Evolutionary conservation across 2,329 filamentous ascomycete genomes (phyloP), one percentile per base, ranked within the genome.

Genomic region (Diaporthe vaccinii): DNA sequence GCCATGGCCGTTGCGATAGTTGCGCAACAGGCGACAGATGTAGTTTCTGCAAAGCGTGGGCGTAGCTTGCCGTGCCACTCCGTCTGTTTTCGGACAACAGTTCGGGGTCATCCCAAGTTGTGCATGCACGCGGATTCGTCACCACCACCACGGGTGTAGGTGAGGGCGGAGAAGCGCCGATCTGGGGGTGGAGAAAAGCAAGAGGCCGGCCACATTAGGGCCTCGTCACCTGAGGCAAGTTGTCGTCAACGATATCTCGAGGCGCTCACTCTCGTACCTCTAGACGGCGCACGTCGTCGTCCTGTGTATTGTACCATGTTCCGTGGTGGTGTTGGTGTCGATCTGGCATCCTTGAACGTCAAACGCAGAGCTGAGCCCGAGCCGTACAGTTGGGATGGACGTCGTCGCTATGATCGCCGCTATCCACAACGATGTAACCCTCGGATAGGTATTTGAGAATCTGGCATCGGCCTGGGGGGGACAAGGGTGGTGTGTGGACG

Each of bases 361-460:
- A 73, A 65, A 73, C 58, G 71, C 71, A 65, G 36, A 73, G 71
- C 71, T 65, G 71, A 69, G 49, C 49, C 22, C 7, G 65, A 73
- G 71, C 71, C 71, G 71, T 53, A 65, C 71, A 65, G 71, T 61
- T 62, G 71, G 71, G 71, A 65, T 73, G 71, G 46, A 73, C 49
- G 71, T 73, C 51, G 70, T 73, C 71, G 71, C 71, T 36, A 65
- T 65, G 71, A 73, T 73, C 71, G 71, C 71, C 71, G 71, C 71
- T 65, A 73, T n/a, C 71, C 51, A 61, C 71, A 65, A 34, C 71
- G 71, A 73, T 73, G 71, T 73, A 73, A 73, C 71, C 46, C 71
- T 73, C 46, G 36, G 58, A 31, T 65, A 59, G 46, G 65, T 55
- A 41, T 39, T 65, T 73, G 46, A 73, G 46, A 73, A 65, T 31